A percentile compares a stretch with the other conserved stretches of the same genome.
Conservation (phyloP, 1,284 basidiomycete species). For the Mycena citricolor region DNA sequence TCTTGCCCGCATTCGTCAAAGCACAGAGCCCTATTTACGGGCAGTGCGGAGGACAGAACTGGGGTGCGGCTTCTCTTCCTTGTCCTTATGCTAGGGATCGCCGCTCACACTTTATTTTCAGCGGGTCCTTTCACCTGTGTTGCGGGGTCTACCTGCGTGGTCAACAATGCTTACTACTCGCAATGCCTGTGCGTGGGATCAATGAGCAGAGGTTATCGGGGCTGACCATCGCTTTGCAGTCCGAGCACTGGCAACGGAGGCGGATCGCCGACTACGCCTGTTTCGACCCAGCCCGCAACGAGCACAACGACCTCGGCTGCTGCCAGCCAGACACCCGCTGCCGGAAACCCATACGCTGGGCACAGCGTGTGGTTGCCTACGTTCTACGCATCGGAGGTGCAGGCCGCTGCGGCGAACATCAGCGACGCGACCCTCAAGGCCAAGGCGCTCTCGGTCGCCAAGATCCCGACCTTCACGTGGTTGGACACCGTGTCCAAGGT, state of each 20-base stretch:
- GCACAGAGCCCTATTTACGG: conserved; percentile 41
- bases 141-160: conserved; percentile 40
- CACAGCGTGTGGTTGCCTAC: conserved; percentile 35
- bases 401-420: conserved; percentile 49
- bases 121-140: conserved; percentile 51
- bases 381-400: conserved; percentile 39
- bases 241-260: conserved; percentile 18
- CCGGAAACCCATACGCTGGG: conserved; percentile 54
- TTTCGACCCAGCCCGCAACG: conserved; percentile 24
- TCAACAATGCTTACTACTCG: conserved; percentile 50
- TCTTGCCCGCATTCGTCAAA: conserved; percentile 44
- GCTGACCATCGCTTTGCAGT: conserved; percentile 24
- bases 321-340: conserved; percentile 35
- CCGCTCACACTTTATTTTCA: conserved; percentile 24
- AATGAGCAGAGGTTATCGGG: too few relatives aligned
- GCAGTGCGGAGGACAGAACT: conserved; percentile 54
- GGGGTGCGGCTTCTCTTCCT: conserved; percentile 39
- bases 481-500: conserved; percentile 56
- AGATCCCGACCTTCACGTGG: conserved; percentile 63
- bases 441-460: conserved; percentile 50
- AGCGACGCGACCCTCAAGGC: conserved; percentile 46
- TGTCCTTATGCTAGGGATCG: neutral
- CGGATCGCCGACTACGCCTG: conserved; percentile 26
- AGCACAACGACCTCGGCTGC: conserved; percentile 29
- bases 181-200: conserved; percentile 58